Conservation (phyloP, 2,329 filamentous ascomycete genomes). For the Calonectria hawksworthii region DNA sequence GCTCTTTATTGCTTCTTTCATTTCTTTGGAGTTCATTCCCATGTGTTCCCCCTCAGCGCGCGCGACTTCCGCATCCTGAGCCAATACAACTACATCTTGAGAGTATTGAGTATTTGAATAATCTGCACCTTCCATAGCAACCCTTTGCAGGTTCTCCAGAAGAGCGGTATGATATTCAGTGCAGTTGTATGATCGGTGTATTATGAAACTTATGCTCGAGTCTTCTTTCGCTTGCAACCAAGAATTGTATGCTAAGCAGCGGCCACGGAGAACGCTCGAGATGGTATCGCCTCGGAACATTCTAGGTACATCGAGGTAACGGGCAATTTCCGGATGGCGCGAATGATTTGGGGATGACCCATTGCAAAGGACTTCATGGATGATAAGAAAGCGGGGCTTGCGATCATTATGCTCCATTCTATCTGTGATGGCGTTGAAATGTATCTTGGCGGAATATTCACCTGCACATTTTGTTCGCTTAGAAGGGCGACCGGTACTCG, state of each 20-base stretch:
- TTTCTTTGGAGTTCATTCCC: neutral
- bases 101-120: neutral
- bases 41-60: neutral
- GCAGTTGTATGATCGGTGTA: slow-evolving; percentile 4
- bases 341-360: slow-evolving; percentile 4
- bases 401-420: no score
- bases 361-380: neutral
- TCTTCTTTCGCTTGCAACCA: neutral
- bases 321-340: neutral
- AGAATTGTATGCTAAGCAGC: neutral
- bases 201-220: neutral
- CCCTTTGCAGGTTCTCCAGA: neutral
- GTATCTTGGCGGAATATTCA: no score
- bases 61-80: neutral
- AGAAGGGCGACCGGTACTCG: no score
- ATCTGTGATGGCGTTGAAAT: no score
- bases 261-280: neutral
- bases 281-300: slow-evolving; percentile 5
- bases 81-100: neutral
- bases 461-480: no score
- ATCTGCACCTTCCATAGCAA: no score
- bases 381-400: neutral
- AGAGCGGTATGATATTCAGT: neutral
- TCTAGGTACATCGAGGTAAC: slow-evolving; percentile 1
- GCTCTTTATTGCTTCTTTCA: neutral